phyloP scores from a whole-genome alignment of 176 grass and related monocot genomes.

The Tuctoria greenei region DNA sequence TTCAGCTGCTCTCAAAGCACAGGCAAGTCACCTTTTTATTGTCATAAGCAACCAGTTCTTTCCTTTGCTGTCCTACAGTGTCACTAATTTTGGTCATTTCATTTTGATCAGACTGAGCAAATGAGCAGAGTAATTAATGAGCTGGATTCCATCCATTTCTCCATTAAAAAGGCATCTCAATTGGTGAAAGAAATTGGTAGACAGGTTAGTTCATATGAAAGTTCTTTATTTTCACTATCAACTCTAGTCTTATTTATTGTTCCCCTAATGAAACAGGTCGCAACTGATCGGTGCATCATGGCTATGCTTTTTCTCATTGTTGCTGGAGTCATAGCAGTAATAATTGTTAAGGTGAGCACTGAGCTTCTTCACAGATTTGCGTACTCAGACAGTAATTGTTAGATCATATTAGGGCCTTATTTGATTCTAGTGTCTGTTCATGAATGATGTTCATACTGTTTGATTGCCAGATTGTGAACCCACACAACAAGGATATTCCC shows the following conservation, averaged over 20 bases:
- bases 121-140: constrained; percentile 95
- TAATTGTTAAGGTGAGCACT: constrained; percentile 79
- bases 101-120: constrained; percentile 76
- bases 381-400: neutral
- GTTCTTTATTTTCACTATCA: neutral
- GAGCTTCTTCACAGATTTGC: constrained; percentile 13
- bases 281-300: constrained; percentile 96
- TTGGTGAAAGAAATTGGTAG: constrained; percentile 94
- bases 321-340: constrained; percentile 83
- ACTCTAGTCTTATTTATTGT: constrained; percentile 3
- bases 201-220: constrained; percentile 45
- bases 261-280: constrained; percentile 53
- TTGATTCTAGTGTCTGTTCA: neutral
- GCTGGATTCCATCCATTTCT: constrained; percentile 98
- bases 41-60: constrained; percentile 8
- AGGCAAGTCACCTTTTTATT: constrained; percentile 45
- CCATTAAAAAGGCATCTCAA: constrained; percentile 89
- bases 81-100: constrained; percentile 23
- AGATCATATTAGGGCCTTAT: neutral
- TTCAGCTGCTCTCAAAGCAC: constrained; percentile 85
- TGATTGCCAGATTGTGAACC: constrained; percentile 79
- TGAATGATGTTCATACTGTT: constrained; percentile 10
- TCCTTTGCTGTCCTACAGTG: constrained; percentile 1
- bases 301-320: constrained; percentile 89
- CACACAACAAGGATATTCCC: constrained; percentile 81